Evolutionary conservation across 2,329 filamentous ascomycete species (phyloP), one percentile per base, ranked within the genome.

Genomic region (Monascus ruber): DNA sequence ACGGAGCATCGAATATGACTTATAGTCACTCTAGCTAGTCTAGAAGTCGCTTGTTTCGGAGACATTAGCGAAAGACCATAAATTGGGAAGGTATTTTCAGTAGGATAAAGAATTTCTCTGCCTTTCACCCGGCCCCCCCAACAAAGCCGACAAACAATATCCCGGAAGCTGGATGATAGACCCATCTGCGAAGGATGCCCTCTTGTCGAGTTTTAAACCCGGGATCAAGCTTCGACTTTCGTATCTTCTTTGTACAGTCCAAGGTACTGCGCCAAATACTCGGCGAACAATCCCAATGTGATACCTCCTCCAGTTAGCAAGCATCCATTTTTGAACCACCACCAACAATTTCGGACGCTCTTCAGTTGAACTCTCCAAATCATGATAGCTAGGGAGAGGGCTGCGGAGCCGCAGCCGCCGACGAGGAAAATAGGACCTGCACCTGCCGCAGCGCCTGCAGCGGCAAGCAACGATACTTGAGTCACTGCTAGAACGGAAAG

Each of bases 261-360:
- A 31, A 47, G 44, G 34, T 44, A 47, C 36, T 56, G 54, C 6
- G 54, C 49, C 36, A 62, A 43, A 53, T 79, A 80, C 43, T 80
- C 76, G 8, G 66, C 68, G 29, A 69, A 50, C 44, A 79, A 54
- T 3, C 76, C 76, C 27, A 73, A 40, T 10, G 71, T 65, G 39
- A 80, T 76, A 1, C 66, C 72, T 11, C 76, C 75, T 24, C 76
- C 76, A 11, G 76, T 79, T 42, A 79, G 64, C 66, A 74, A 75
- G 31, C 73, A 75, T 24, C 76, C 76, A 40, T 76, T 73, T 41
- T 67, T 73, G 50, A 80, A 80, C 76, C 76, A 80, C 68, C 72
- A 76, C 73, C 75, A 78, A 48, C 76, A 79, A 48, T 75, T 70
- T 45, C 63, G 61, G 36, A 76, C 72, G 37, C 69, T 70, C 42